Evolutionary conservation across 176 grass and related monocot genomes (phyloP).

Genomic region (Carex myosuroides): DNA sequence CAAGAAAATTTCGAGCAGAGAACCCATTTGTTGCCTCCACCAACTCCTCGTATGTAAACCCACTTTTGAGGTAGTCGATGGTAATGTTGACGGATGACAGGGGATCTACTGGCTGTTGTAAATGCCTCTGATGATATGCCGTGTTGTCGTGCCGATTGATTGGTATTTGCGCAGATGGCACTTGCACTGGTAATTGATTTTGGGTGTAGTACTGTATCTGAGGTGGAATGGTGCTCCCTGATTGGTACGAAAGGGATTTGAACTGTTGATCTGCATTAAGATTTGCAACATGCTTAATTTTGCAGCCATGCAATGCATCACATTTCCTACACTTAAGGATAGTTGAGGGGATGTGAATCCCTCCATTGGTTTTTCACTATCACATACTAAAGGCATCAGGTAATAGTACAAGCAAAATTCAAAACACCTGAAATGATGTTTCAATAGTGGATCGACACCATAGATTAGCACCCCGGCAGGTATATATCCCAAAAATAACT

Average conservation of each 20-base stretch:
- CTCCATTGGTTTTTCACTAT: background rate
- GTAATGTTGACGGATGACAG: background rate
- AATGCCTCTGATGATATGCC: background rate
- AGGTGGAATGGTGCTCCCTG: background rate
- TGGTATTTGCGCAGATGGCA: background rate
- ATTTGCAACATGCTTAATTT: background rate
- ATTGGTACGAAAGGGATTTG: background rate
- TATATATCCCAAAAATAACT: background rate
- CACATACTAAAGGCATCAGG: background rate
- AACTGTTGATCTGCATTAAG: background rate
- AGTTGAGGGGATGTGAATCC: background rate
- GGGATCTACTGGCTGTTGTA: background rate
- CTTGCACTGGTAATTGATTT: background rate
- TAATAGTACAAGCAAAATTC: background rate
- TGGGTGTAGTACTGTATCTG: background rate
- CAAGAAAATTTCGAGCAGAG: conserved; percentile 28
- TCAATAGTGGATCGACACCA: background rate
- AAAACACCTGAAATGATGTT: background rate
- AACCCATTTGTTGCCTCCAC: conserved; percentile 23
- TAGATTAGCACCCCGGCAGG: background rate
- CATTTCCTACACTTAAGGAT: background rate
- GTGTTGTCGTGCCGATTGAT: background rate
- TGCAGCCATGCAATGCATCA: background rate
- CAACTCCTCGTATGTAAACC: conserved; percentile 26
- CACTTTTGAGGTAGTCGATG: background rate